These are phyloP conservation scores for Paecilomyces sp. DNA, from an alignment of 2,329 filamentous ascomycete genomes.

Conservation along the genomic window DNA sequence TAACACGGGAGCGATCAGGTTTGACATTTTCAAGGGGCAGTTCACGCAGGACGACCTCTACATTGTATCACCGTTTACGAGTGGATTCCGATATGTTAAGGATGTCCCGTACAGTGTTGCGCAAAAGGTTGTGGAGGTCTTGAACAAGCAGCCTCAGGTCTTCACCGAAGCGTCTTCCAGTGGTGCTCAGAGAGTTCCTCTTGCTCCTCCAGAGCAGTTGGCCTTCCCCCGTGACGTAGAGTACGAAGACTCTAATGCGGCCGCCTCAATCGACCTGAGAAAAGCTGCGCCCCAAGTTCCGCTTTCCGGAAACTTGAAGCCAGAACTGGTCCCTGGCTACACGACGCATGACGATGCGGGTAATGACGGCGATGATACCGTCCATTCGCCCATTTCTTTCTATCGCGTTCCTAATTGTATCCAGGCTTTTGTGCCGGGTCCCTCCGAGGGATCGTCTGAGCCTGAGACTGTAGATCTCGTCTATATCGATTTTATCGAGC, in stretches of 20 bases:
- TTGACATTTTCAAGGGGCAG: slow-evolving; percentile 87
- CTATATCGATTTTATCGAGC: slow-evolving; percentile 85
- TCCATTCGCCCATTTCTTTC: slow-evolving; percentile 68
- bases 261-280: slow-evolving; percentile 4
- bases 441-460: slow-evolving; percentile 29
- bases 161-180: slow-evolving; percentile 17
- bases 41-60: slow-evolving; percentile 86
- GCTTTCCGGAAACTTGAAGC: slow-evolving; percentile 25
- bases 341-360: slow-evolving; percentile 83
- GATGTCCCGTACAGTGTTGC: slow-evolving; percentile 76
- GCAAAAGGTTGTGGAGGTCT: slow-evolving; percentile 54
- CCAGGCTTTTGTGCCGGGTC: slow-evolving; percentile 56
- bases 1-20: slow-evolving; percentile 88
- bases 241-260: slow-evolving; percentile 3
- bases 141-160: slow-evolving; percentile 53
- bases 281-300: slow-evolving; percentile 18
- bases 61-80: slow-evolving; percentile 81
- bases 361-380: slow-evolving; percentile 79
- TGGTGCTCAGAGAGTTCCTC: slow-evolving; percentile 14
- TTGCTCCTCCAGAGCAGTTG: slow-evolving; percentile 42
- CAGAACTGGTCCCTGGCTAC: slow-evolving; percentile 63
- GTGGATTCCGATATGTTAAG: slow-evolving; percentile 66
- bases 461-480: slow-evolving; percentile 77
- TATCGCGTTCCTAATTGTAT: slow-evolving; percentile 80
- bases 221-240: slow-evolving; percentile 16